These are phyloP conservation scores for Septoria petroselini DNA, from an alignment of 2,329 filamentous ascomycete species.

Conservation along the genomic window DNA sequence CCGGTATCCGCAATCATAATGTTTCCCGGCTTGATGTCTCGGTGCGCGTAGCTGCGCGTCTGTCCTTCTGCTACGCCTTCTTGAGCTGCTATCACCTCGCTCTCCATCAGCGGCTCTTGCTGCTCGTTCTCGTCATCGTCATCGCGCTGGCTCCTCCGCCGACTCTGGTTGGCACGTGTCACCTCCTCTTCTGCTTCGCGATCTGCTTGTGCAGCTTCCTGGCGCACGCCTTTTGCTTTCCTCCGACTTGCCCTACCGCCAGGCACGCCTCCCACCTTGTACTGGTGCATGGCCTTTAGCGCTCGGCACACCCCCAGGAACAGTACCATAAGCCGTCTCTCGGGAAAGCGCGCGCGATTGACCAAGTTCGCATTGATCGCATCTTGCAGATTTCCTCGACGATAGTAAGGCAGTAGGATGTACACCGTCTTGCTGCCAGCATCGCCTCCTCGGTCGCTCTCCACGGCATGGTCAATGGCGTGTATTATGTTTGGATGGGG, in stretches of 20 bases:
- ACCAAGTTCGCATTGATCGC: slow-evolving; percentile 98
- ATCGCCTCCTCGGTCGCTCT: slow-evolving; percentile 61
- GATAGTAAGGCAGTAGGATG: slow-evolving; percentile 92
- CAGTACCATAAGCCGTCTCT: slow-evolving; percentile 79
- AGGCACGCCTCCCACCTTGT: slow-evolving; percentile 61
- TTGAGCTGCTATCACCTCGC: slow-evolving; percentile 65
- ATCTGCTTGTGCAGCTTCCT: slow-evolving; percentile 57
- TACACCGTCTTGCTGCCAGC: slow-evolving; percentile 87
- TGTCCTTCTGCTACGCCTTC: slow-evolving; percentile 67
- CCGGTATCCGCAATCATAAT: slow-evolving; percentile 98
- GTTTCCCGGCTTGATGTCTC: slow-evolving; percentile 97
- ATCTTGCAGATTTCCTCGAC: slow-evolving; percentile 92
- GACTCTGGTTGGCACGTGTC: slow-evolving; percentile 49
- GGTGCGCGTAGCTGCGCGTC: slow-evolving; percentile 79
- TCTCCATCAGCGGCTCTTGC: slow-evolving; percentile 73
- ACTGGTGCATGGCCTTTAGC: slow-evolving; percentile 86
- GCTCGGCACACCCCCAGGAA: slow-evolving; percentile 91
- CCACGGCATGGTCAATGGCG: slow-evolving; percentile 76
- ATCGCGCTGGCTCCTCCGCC: slow-evolving; percentile 37
- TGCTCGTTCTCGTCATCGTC: slow-evolving; percentile 62
- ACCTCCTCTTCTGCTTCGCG: slow-evolving; percentile 45
- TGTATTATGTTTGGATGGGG: slow-evolving; percentile 83
- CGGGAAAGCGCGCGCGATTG: slow-evolving; percentile 87
- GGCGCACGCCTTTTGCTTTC: slow-evolving; percentile 55
- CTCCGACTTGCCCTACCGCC: slow-evolving; percentile 50